phyloP scores from a whole-genome alignment of 2,329 filamentous ascomycete species.

The Diaporthe sp. region DNA sequence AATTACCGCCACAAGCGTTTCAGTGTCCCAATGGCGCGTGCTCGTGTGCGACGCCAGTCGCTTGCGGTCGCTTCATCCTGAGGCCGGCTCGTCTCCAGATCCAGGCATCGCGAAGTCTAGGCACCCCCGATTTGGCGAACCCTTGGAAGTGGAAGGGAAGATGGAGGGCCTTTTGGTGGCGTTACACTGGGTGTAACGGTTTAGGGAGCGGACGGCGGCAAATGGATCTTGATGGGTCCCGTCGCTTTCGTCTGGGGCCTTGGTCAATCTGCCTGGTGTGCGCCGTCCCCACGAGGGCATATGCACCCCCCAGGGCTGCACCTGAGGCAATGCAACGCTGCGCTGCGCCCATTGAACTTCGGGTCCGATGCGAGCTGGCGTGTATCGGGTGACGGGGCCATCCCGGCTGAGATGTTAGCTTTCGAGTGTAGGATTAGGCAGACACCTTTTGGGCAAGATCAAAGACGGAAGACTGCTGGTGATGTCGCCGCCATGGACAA shows the following conservation, averaged over 20 bases:
- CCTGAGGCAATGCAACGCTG: constrained; percentile 38
- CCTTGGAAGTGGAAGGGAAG: background rate
- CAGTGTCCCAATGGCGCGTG: background rate
- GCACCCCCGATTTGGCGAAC: constrained; percentile 1
- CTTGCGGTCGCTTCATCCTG: constrained; percentile 38
- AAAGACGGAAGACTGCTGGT: constrained; percentile 9
- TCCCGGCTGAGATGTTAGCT: constrained; percentile 39
- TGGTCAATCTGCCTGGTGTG: constrained; percentile 10
- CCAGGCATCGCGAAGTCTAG: background rate
- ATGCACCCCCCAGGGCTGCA: constrained; percentile 30
- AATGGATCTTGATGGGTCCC: constrained; percentile 26
- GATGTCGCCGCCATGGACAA: constrained; percentile 21
- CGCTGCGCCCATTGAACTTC: constrained; percentile 12
- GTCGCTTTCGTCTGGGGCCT: constrained; percentile 18
- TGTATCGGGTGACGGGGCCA: constrained; percentile 32
- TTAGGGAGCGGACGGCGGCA: constrained; percentile 17
- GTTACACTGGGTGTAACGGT: constrained; percentile 26
- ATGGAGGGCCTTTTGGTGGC: constrained; percentile 27
- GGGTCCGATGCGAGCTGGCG: constrained; percentile 34
- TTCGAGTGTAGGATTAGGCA: constrained; percentile 35
- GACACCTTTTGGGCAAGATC: constrained; percentile 30
- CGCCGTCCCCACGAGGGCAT: constrained; percentile 29
- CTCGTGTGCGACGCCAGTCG: constrained; percentile 10
- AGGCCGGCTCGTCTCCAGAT: constrained; percentile 12
- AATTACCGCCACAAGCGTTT: constrained; percentile 23